Evolutionary conservation across 495 filamentous ascomycete genomes (phyloP).

Genomic region (Talaromyces nanjingensis): DNA sequence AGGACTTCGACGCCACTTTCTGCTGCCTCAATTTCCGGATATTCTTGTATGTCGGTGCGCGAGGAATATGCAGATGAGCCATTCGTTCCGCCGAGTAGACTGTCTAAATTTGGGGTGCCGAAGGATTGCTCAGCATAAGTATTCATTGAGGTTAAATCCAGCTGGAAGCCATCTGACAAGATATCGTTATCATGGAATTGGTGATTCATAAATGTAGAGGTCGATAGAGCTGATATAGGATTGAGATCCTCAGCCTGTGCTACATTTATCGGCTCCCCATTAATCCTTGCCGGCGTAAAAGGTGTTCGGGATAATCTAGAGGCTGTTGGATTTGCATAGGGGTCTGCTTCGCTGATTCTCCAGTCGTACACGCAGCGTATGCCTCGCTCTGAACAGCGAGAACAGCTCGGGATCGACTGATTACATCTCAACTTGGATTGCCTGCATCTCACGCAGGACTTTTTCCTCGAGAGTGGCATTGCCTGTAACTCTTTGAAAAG

Average conservation of each 20-base stretch:
- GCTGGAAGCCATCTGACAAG: neutral
- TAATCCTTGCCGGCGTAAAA: neutral
- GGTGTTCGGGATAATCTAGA: neutral
- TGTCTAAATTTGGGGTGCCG: neutral
- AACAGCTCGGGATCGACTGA: neutral
- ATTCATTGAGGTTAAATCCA: neutral
- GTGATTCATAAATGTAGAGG: neutral
- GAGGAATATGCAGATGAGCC: neutral
- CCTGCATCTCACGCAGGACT: conserved; percentile 7
- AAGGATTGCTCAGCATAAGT: neutral
- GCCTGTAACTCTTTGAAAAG: neutral
- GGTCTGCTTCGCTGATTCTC: neutral
- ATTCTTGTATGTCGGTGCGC: neutral
- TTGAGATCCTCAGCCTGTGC: neutral
- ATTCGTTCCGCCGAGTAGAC: neutral
- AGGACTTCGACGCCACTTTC: neutral
- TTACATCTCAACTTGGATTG: conserved; percentile 10
- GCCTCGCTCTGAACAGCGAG: conserved; percentile 7
- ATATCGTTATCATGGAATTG: neutral
- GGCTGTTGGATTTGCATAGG: neutral
- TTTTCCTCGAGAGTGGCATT: conserved; percentile 8
- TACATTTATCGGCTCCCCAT: neutral
- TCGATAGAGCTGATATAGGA: neutral
- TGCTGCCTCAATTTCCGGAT: neutral
- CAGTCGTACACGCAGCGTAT: conserved; percentile 6